These are phyloP conservation scores for Botryotinia calthae DNA, from an alignment of 2,329 filamentous ascomycete genomes.

Conservation along the genomic window DNA sequence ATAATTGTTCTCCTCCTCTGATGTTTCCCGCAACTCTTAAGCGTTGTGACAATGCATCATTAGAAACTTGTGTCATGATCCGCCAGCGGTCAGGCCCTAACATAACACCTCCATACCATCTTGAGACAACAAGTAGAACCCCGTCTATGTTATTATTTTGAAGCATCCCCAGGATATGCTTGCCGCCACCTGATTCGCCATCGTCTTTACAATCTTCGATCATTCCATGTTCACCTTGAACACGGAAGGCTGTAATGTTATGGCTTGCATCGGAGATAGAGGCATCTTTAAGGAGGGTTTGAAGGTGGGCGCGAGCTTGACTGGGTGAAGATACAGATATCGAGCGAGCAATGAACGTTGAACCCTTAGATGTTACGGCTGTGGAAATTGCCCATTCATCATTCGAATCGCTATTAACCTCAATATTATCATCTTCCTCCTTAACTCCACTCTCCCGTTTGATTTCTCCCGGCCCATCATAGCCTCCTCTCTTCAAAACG, in stretches of 20 bases:
- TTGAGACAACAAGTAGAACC: constrained; percentile 56
- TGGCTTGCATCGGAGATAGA: constrained; percentile 55
- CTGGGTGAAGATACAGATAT: constrained; percentile 42
- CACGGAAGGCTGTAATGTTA: constrained; percentile 45
- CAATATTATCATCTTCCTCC: constrained; percentile 1
- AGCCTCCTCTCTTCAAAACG: constrained; percentile 75
- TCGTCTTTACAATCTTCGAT: constrained; percentile 47
- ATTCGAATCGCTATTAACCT: neutral
- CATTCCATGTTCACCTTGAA: constrained; percentile 28
- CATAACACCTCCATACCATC: constrained; percentile 62
- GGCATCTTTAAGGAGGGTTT: constrained; percentile 50
- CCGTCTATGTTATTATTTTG: constrained; percentile 51
- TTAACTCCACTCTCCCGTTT: constrained; percentile 14
- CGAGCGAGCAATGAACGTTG: constrained; percentile 57
- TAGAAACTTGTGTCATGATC: constrained; percentile 57
- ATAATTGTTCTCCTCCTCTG: constrained; percentile 53
- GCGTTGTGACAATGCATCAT: constrained; percentile 53
- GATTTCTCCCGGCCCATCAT: constrained; percentile 40
- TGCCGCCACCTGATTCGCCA: constrained; percentile 59
- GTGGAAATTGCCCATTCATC: constrained; percentile 51
- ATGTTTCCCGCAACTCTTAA: constrained; percentile 45
- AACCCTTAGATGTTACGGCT: constrained; percentile 51
- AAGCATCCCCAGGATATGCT: constrained; percentile 54
- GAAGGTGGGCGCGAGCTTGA: constrained; percentile 46
- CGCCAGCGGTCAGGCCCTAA: constrained; percentile 61